Evolutionary conservation across 2,329 filamentous ascomycete genomes (phyloP).

Genomic region (Penicillium brasilianum): DNA sequence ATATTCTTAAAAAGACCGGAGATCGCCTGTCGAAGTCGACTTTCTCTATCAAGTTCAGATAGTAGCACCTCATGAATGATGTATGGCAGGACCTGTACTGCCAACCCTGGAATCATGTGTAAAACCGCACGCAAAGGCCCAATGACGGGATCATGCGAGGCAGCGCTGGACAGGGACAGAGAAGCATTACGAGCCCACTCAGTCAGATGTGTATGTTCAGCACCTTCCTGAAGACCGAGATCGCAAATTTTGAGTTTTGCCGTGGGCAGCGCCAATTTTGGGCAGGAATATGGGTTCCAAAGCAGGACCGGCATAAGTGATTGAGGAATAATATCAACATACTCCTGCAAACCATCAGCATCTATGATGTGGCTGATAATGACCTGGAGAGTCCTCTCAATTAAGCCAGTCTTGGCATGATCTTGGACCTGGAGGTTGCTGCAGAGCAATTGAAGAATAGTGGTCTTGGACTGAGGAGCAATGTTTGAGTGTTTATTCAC

Average conservation of each 20-base stretch:
- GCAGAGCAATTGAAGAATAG: conserved; percentile 66
- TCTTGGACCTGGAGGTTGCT: conserved; percentile 65
- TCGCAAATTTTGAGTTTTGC: conserved; percentile 27
- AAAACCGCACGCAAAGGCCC: conserved; percentile 71
- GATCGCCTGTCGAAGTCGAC: conserved; percentile 63
- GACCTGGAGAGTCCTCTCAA: conserved; percentile 52
- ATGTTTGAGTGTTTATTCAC: conserved; percentile 18
- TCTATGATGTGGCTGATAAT: conserved; percentile 45
- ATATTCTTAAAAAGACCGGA: conserved; percentile 70
- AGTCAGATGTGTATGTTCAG: conserved; percentile 22
- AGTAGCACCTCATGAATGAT: conserved; percentile 81
- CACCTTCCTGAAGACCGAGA: conserved; percentile 15
- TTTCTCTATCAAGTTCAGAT: conserved; percentile 67
- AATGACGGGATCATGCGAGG: conserved; percentile 69
- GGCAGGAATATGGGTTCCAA: conserved; percentile 50
- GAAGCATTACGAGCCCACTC: conserved; percentile 44
- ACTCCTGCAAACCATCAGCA: conserved; percentile 40
- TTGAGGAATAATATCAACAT: conserved; percentile 42
- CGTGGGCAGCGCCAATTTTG: conserved; percentile 33
- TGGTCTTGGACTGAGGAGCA: conserved; percentile 61
- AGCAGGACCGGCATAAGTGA: conserved; percentile 47
- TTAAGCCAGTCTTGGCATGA: conserved; percentile 50
- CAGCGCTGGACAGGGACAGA: conserved; percentile 62
- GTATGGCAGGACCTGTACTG: conserved; percentile 77
- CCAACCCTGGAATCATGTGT: conserved; percentile 68